Base-by-base conservation (phyloP, 2,329 filamentous ascomycete species). In the Colletotrichum graminicola region DNA sequence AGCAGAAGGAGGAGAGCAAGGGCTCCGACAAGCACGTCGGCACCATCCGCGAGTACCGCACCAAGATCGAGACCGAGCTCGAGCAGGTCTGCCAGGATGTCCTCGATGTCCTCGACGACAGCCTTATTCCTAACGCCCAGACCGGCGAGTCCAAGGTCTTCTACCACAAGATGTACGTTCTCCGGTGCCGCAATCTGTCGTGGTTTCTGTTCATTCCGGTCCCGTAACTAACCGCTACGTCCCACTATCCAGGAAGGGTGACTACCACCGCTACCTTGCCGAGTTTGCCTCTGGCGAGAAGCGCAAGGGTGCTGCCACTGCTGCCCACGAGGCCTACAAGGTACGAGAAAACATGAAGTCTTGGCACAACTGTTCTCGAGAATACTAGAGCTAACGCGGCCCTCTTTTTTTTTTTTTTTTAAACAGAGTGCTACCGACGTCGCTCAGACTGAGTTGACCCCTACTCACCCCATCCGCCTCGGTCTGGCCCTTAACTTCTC, bases 1-100 rank as follows among this genome's bases (percentile, higher is more conserved):
- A 98, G 89, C 95, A 98, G 87, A 98, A 98, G 92, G 95, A 98
- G 89, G 95, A 98, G 88, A 96, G 94, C 83, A 98, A 98, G 91
- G 95, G 95, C 82, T 94, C 93, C 77, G 94, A 97, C 81, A 95
- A 96, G 89, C 95, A 98, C 85, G 94, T 98, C 80, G 83, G 87
- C 79, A 94, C 93, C 85, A 98, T 98, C 87, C 93, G 93, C 83
- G 94, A 97, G 75, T 98, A 98, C 90, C 95, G 95, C 81, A 91
- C 94, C 87, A 98, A 98, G 93, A 98, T 98, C 80, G 95, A 98
- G 90, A 89, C 88, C 80, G 95, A 98, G 89, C 92, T 98, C 79
- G 95, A 96, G 90, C 93, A 95, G 88, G 94, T 98, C 85, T 98
- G 95, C 91, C 91, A 98, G 87, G 95, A 98, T 87, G 94, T 98